Base-by-base conservation (phyloP, 768 basidiomycete species). In the Suillus hirtellus region DNA sequence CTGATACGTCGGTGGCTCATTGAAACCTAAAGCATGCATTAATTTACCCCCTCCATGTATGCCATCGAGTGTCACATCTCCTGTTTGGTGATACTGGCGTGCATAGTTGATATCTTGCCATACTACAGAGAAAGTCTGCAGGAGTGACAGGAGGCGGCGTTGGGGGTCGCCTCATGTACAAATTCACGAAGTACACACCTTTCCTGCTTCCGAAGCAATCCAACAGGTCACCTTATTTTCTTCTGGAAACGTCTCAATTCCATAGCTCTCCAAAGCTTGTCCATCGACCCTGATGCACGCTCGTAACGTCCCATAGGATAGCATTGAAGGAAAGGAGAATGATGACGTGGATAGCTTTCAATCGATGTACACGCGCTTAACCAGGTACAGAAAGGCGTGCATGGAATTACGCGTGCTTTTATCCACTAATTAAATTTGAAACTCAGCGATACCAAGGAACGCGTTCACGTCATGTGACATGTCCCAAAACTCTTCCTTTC, bases 141-240 rank as follows among this genome's bases (percentile, higher is more conserved):
- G 21, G 60, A 31, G 24, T 14, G 38, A 62, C 31, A 62, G 34
- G 44, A 31, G 55, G 55, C 24, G 52, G n/a, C 24, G 60, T 64
- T 44, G 55, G 11, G 24, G 38, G 50, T 34, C 34, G 47, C 34
- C 27, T 42, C 34, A 35, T 46, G n/a, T 35, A 37, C 50, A 12
- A 21, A 31, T 19, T 46, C 40, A 34, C 27, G 15, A 50, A 37
- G 19, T n/a, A 35, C 61, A 31, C 62, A 65, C 64, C 56, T 59
- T 63, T 49, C 62, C 64, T 37, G 55, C 64, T 59, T 65, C 64
- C 17, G 62, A 63, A 10, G 64, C 37, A 34, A 65, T 59, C 62
- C 64, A 63, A 40, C 64, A 59, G 14, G 61, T 63, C 42, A 67
- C 60, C 34, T 50, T 63, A n/a, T 63, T 66, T 37, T 67, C 60